These are phyloP conservation scores for Pythium sp. DNA, from an alignment of 352 stramenopile species.

Conservation along the genomic window DNA sequence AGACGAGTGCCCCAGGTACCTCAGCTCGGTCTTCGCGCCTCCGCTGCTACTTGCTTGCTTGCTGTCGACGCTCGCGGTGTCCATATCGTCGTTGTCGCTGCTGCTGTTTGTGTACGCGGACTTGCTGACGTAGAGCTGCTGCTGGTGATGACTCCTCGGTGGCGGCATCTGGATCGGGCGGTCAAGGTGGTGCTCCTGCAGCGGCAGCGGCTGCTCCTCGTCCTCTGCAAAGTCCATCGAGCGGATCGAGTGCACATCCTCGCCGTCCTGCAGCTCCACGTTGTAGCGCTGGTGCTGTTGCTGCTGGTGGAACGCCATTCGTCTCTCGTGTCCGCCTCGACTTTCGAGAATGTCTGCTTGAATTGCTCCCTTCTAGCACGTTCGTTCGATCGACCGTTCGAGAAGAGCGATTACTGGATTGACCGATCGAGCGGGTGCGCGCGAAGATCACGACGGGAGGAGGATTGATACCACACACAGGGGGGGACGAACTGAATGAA, in stretches of 20 bases:
- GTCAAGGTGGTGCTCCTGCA: conserved; percentile 19
- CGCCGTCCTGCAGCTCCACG: conserved; percentile 16
- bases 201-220: conserved; percentile 11
- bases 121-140: background rate
- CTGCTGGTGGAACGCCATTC: conserved; percentile 9
- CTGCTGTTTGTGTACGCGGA: conserved; percentile 15
- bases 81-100: conserved; percentile 17
- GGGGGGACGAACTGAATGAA: background rate
- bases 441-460: background rate
- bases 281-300: conserved; percentile 10
- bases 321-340: background rate
- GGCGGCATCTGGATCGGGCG: conserved; percentile 10
- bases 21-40: conserved; percentile 5
- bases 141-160: conserved; percentile 6
- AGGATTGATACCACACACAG: background rate
- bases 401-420: background rate
- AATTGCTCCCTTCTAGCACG: background rate
- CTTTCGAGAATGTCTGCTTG: background rate
- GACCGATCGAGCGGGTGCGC: background rate
- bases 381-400: conserved; percentile 2
- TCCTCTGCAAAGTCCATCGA: conserved; percentile 12
- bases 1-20: conserved; percentile 4
- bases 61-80: conserved; percentile 14
- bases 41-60: conserved; percentile 5
- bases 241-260: conserved; percentile 20